Conservation (phyloP, 2,329 filamentous ascomycete species). For the Fusarium miscanthi region DNA sequence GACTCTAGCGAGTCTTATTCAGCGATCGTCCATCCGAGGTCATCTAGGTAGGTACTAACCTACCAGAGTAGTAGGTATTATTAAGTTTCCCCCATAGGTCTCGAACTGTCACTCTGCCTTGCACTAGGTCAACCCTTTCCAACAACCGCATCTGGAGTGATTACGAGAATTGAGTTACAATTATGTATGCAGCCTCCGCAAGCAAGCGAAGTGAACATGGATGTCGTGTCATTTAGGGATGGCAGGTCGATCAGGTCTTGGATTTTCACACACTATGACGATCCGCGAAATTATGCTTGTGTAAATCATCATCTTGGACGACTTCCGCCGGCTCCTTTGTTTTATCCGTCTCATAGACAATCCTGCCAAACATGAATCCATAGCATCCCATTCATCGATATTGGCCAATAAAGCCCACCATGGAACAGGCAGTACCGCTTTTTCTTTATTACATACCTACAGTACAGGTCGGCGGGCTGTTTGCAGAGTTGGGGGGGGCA, state of each 20-base stretch:
- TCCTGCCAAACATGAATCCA: not conserved
- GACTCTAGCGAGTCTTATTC: not conserved
- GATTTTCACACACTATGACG: conserved; percentile 17
- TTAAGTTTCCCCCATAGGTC: conserved; percentile 17
- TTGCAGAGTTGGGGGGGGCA: conserved; percentile 1
- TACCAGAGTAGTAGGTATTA: not conserved
- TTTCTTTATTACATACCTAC: conserved; percentile 13
- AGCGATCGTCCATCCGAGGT: conserved; percentile 1
- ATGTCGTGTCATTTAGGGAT: conserved; percentile 25
- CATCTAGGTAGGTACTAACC: not conserved
- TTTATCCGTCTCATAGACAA: not conserved
- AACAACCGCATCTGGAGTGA: not conserved
- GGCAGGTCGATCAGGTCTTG: conserved; percentile 30
- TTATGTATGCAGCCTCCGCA: conserved; percentile 4
- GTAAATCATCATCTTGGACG: conserved; percentile 29
- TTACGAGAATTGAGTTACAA: conserved; percentile 19
- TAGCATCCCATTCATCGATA: not conserved
- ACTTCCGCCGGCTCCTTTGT: not conserved
- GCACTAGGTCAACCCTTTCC: not conserved
- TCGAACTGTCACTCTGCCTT: not conserved
- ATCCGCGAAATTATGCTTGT: conserved; percentile 22
- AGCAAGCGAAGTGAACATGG: conserved; percentile 3
- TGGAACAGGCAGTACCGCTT: conserved; percentile 3
- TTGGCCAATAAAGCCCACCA: not conserved
- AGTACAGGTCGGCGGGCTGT: conserved; percentile 6